Percentiles rank a stretch among this genome's conserved stretches.
These are phyloP conservation scores for Paragyromitra xinjiangensis DNA, from an alignment of 495 filamentous ascomycete genomes.

Conservation along the genomic window DNA sequence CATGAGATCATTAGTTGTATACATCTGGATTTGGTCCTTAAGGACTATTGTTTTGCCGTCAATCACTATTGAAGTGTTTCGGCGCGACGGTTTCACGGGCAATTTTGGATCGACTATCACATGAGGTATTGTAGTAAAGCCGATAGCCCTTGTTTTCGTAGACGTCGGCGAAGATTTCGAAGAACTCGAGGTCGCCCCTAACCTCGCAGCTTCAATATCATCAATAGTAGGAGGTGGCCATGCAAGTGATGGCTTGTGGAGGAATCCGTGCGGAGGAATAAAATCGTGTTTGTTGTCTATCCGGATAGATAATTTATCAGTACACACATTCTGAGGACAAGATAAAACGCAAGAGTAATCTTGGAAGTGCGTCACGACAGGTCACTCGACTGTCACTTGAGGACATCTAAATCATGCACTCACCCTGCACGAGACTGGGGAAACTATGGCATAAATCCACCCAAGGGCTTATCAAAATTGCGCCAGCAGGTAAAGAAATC, in stretches of 20 bases:
- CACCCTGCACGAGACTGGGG: conserved; percentile 79
- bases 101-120: not conserved
- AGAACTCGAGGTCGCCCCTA: not conserved
- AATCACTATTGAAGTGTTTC: conserved; percentile 68
- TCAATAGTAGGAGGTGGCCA: conserved; percentile 93
- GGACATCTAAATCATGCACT: conserved; percentile 59
- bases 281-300: conserved; percentile 69
- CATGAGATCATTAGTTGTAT: conserved; percentile 85
- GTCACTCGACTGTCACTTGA: conserved; percentile 33
- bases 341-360: not conserved
- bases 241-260: conserved; percentile 78
- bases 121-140: conserved; percentile 34
- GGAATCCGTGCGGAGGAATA: conserved; percentile 85
- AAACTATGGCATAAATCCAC: conserved; percentile 94
- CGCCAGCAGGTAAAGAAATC: conserved; percentile 84
- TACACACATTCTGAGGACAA: not conserved
- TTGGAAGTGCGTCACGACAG: conserved; percentile 17
- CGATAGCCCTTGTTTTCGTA: not conserved
- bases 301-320: not conserved
- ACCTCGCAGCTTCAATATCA: conserved; percentile 62
- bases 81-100: conserved; percentile 37
- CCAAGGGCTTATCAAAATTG: conserved; percentile 91
- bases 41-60: conserved; percentile 75
- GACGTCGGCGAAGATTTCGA: not conserved
- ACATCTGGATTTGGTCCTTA: conserved; percentile 95